Evolutionary conservation across 108 stramenopile genomes (phyloP).

Genomic region (Cyclotella atomus): DNA sequence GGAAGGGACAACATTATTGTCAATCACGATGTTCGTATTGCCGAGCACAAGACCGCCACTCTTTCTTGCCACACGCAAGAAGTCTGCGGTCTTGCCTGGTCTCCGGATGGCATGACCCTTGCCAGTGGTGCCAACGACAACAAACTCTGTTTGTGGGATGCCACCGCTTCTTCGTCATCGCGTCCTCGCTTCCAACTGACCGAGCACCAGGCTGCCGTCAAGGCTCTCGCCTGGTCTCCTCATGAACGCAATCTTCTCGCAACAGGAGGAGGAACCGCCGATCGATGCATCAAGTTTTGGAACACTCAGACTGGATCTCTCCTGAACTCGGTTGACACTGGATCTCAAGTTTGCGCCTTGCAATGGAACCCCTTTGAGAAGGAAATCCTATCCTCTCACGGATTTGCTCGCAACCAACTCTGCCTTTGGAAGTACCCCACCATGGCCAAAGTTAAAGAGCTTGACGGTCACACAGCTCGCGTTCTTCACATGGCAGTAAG

Average conservation of each 20-base stretch:
- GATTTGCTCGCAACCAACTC: conserved; percentile 96
- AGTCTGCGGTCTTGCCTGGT: conserved; percentile 98
- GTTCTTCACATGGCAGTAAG: conserved; percentile 84
- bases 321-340: conserved; percentile 97
- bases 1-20: conserved; percentile 92
- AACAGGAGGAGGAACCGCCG: conserved; percentile 98
- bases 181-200: conserved; percentile 75
- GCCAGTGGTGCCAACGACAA: conserved; percentile 99
- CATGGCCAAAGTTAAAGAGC: conserved; percentile 88
- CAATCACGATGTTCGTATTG: conserved; percentile 98
- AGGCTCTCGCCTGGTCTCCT: conserved; percentile 99
- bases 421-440: conserved; percentile 96
- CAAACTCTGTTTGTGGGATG: conserved; percentile 97
- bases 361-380: conserved; percentile 94
- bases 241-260: conserved; percentile 97
- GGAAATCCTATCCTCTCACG: conserved; percentile 96
- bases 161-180: conserved; percentile 50
- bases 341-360: conserved; percentile 96
- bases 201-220: conserved; percentile 98
- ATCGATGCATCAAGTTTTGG: conserved; percentile 99
- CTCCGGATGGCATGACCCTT: conserved; percentile 92
- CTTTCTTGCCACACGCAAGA: conserved; percentile 87
- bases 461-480: conserved; percentile 85
- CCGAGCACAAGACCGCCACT: conserved; percentile 84
- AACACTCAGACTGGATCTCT: conserved; percentile 91